Conservation (phyloP, 345 rosid species). For the Linum usitatissimum region DNA sequence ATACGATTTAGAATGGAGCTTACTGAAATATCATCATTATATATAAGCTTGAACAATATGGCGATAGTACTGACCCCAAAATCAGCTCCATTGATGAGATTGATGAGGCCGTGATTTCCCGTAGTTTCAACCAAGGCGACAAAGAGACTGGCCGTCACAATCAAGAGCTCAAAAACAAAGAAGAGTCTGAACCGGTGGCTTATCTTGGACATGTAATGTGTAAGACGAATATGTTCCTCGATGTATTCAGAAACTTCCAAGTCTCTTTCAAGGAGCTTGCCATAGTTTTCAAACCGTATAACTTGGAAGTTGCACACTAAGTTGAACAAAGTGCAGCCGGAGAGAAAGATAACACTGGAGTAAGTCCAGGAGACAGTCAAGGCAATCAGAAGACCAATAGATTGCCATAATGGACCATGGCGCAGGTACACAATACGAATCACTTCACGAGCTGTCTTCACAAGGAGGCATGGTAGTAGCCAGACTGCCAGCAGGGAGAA, state of each 20-base stretch:
- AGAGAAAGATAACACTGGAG: conserved; percentile 15
- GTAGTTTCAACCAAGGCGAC: conserved; percentile 26
- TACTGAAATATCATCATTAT: background rate
- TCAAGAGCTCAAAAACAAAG: conserved; percentile 21
- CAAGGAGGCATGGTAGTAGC: conserved; percentile 21
- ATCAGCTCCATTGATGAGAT: conserved; percentile 24
- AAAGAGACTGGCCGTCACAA: conserved; percentile 25
- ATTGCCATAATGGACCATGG: conserved; percentile 17
- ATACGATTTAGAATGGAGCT: background rate
- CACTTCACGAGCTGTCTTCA: conserved; percentile 25
- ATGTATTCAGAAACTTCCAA: conserved; percentile 19
- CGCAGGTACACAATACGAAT: conserved; percentile 7
- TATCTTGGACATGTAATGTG: conserved; percentile 24
- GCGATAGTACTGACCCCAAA: conserved; percentile 20
- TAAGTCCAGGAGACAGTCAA: conserved; percentile 24
- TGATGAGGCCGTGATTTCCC: conserved; percentile 13
- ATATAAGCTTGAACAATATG: background rate
- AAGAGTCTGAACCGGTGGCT: conserved; percentile 30
- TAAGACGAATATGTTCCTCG: conserved; percentile 23
- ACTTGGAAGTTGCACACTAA: conserved; percentile 27
- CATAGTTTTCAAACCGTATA: conserved; percentile 28
- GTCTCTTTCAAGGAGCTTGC: conserved; percentile 29
- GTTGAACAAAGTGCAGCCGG: conserved; percentile 27
- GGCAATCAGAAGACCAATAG: conserved; percentile 12
- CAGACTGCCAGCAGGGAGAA: conserved; percentile 20